Percentiles rank a stretch among this genome's conserved stretches.
These are phyloP conservation scores for Teunomyces gatunensis DNA, from an alignment of 805 yeast genomes.

Conservation along the genomic window DNA sequence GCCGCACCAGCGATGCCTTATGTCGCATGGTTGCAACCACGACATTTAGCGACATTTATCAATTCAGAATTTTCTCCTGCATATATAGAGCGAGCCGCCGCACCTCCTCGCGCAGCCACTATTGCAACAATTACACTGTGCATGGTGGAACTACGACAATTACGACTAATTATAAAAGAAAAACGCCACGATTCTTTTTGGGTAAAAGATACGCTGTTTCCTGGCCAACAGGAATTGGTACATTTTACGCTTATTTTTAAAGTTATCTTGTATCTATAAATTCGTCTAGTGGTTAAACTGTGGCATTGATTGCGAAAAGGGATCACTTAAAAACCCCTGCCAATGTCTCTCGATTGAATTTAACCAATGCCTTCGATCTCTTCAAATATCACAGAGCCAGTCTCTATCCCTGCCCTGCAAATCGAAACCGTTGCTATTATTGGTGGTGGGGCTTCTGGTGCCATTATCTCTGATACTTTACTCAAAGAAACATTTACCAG, in stretches of 20 bases:
- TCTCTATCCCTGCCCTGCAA: constrained; percentile 3
- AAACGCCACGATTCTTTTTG: no score
- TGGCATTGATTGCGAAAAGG: constrained; percentile 4
- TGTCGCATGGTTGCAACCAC: background rate
- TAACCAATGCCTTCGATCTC: constrained; percentile 1
- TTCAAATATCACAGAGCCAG: background rate
- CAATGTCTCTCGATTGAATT: background rate
- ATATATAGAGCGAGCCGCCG: no score
- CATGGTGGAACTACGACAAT: no score
- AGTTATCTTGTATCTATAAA: background rate
- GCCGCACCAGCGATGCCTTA: background rate
- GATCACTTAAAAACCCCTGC: background rate
- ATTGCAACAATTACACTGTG: background rate
- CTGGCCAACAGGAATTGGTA: no score
- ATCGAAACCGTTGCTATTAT: constrained; percentile 39
- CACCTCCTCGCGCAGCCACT: background rate
- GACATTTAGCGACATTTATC: background rate
- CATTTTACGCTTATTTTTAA: background rate
- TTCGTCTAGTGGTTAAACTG: background rate
- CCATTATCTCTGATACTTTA: constrained; percentile 39
- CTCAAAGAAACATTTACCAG: constrained; percentile 25
- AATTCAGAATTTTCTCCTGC: no score
- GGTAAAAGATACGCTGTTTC: no score
- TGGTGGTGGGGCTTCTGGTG: constrained; percentile 54
- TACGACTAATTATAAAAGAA: no score